These are phyloP conservation scores for Hypericum androsaemum DNA, from an alignment of 345 rosid species.

Conservation along the genomic window DNA sequence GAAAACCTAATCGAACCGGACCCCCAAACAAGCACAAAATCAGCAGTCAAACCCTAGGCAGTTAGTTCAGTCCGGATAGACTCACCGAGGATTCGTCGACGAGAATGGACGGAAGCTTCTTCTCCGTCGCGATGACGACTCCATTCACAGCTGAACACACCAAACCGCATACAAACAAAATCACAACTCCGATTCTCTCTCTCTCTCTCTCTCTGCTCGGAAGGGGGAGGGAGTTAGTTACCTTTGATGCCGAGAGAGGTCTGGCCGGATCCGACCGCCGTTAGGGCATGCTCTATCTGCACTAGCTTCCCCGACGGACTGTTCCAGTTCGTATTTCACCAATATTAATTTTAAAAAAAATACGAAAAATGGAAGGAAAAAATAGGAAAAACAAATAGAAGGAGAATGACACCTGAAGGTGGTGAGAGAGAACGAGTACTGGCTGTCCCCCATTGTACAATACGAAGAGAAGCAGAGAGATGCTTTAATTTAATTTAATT, in stretches of 20 bases:
- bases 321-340: slow-evolving; percentile 7
- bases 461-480: too few relatives aligned
- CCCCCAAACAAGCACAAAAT: too few relatives aligned
- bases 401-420: slow-evolving; percentile 58
- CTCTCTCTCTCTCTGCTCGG: too few relatives aligned
- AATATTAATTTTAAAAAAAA: not conserved
- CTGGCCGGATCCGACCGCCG: slow-evolving; percentile 92
- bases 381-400: not conserved
- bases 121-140: slow-evolving; percentile 88
- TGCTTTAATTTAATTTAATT: too few relatives aligned
- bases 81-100: slow-evolving; percentile 91
- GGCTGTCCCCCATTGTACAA: slow-evolving; percentile 75
- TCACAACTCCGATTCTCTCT: too few relatives aligned
- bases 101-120: slow-evolving; percentile 84
- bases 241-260: slow-evolving; percentile 94
- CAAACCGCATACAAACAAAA: not conserved
- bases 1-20: too few relatives aligned
- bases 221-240: not conserved
- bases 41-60: too few relatives aligned
- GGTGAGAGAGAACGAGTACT: slow-evolving; percentile 88
- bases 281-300: slow-evolving; percentile 93
- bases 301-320: slow-evolving; percentile 98
- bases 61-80: not conserved
- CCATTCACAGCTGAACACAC: slow-evolving; percentile 73
- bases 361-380: too few relatives aligned